phyloP scores from a whole-genome alignment of 306 rosid species.

The Adenanthera pavonina region DNA sequence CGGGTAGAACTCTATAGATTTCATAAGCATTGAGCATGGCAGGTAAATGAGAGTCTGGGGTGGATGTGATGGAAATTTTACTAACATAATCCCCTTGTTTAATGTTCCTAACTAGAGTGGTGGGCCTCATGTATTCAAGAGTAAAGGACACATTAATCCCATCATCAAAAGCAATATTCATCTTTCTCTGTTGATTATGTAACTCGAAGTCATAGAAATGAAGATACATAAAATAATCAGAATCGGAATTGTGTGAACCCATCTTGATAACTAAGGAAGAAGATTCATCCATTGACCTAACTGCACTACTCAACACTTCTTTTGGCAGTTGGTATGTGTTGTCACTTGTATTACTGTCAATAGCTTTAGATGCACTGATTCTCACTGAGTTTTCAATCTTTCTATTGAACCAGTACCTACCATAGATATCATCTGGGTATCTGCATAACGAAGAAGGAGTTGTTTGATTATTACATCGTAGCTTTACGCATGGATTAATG shows the following conservation, averaged over 20 bases:
- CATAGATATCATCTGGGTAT: background rate
- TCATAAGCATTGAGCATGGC: constrained; percentile 12
- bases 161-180: background rate
- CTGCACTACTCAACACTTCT: constrained; percentile 32
- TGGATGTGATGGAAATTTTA: background rate
- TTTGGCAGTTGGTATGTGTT: constrained; percentile 16
- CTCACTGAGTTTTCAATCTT: too few species aligned
- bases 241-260: accelerated
- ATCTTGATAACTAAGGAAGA: background rate
- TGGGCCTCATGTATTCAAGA: background rate
- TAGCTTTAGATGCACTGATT: background rate
- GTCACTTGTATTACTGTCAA: background rate
- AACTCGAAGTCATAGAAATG: constrained; percentile 20
- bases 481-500: background rate
- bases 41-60: background rate
- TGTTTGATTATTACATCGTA: too few species aligned
- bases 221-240: constrained; percentile 11
- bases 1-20: background rate
- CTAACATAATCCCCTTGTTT: background rate
- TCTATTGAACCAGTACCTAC: background rate
- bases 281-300: background rate
- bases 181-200: background rate
- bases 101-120: background rate
- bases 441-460: background rate
- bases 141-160: background rate